A percentile compares a stretch with the other conserved stretches of the same genome.
Evolutionary conservation across 2,329 filamentous ascomycete genomes (phyloP).

Genomic region (Nigrospora sphaerica): DNA sequence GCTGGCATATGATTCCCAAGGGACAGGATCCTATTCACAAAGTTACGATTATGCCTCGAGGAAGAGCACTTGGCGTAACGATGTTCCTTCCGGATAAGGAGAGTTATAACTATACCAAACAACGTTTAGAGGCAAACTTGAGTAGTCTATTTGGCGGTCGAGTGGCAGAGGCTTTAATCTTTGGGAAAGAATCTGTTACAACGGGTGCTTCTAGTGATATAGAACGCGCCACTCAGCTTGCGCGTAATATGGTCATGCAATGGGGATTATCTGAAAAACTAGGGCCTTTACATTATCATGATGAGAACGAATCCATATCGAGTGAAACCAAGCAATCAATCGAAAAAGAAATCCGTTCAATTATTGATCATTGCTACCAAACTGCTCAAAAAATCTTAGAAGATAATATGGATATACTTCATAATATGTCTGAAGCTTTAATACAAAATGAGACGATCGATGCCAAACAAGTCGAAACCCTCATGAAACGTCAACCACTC

Average conservation of each 20-base stretch:
- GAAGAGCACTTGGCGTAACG: not conserved
- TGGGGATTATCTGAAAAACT: too few relatives aligned
- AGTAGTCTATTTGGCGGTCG: not conserved
- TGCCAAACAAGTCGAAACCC: too few relatives aligned
- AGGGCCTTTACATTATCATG: too few relatives aligned
- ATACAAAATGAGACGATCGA: too few relatives aligned
- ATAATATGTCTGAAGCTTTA: too few relatives aligned
- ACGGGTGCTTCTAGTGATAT: not conserved
- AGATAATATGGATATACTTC: too few relatives aligned
- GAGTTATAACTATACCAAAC: not conserved
- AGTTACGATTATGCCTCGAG: not conserved
- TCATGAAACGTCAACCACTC: too few relatives aligned
- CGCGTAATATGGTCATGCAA: not conserved
- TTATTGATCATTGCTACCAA: too few relatives aligned
- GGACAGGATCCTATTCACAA: not conserved
- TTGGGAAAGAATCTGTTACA: not conserved
- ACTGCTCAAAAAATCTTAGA: too few relatives aligned
- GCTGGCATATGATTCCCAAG: not conserved
- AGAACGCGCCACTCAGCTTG: not conserved
- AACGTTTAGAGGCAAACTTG: not conserved
- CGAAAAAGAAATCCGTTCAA: too few relatives aligned
- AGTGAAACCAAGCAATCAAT: too few relatives aligned
- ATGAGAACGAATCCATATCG: too few relatives aligned
- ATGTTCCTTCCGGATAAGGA: not conserved
- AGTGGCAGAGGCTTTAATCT: not conserved